Base-by-base conservation (phyloP, 441 rosid species). In the Croton setiger region DNA sequence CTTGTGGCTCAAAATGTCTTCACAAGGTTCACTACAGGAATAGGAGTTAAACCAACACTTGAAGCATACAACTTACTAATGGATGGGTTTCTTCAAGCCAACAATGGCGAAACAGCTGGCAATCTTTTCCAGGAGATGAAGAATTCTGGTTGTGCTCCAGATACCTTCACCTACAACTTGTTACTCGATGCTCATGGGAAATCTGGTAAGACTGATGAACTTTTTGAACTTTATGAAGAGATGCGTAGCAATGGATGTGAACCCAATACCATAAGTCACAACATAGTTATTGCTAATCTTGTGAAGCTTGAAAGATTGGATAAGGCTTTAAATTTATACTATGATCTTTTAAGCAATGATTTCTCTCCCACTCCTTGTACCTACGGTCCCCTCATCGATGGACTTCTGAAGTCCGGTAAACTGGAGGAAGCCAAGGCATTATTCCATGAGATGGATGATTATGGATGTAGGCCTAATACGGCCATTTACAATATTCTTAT, bases 401-500 rank as follows among this genome's bases (percentile, higher is more conserved):
- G 97, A 45, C 90, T 94, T 60, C 54, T 78, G 44, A 94, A 90
- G 79, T 75, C 83, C 14, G 87, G 86, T 71, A 84, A 93, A 82
- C 72, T 83, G 7, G 82, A 82, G 45, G 89, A 88, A 72, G 97
- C 97, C 39, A 79, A 79, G 70, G 71, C 84, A 71, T 81, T 92
- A 71, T 94, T 90, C 64, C 83, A 86, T 75, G 97, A 86, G 76
- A 94, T 92, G 98, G 67, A 51, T 54, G 88, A 91, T 55, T 89
- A 83, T 44, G 88, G 88, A 49, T 90, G 94, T 84, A 85, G 80
- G 72, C 98, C 93, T 43, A 94, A 94, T 73, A 84, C 82, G 83
- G 96, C 90, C 54, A 84, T 90, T 69, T 92, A 92, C 75, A 92
- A 94, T 72, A 94, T 94, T 66, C 88, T 90, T 66, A 84, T 94